Evolutionary conservation across 805 yeast genomes (phyloP), one percentile per base, ranked within the genome.

Genomic region (Metschnikowia baotianmanensis): DNA sequence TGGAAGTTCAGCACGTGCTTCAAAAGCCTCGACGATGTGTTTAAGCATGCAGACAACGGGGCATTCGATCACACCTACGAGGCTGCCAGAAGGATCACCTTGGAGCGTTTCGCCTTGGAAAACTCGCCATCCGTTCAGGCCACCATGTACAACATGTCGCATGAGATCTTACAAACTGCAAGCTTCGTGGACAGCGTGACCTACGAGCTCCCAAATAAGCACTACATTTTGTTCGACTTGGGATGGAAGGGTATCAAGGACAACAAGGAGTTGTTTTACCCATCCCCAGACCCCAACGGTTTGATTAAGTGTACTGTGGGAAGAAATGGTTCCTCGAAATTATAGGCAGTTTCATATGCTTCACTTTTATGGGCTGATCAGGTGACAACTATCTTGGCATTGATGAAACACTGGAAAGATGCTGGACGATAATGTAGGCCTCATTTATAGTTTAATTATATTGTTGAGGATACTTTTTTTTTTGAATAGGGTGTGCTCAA

Each of bases 81-180:
- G n/a, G 57, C 61, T 11, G 93, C 87, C 15, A 76, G 87, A 55
- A 70, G 69, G 28, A 74, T 78, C 55, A 88, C 96, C 1, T 73
- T 89, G 55, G 83, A 79, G 40, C 72, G 74, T 44, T 90, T 90
- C 64, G 96, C 96, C 13, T 62, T 76, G 36, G 96, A 90, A 65
- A 80, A 86, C 63, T 86, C 96, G 8, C 80, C 96, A n/a, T 85
- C 95, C 19, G 97, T 90, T 34, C 97, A 90, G 71, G 96, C 96
- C 33, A 90, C 96, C 44, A 91, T 90, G 96, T 90, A 78, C 74
- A 86, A 88, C 74, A 90, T 90, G 93, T 76, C 86, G 28, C 74
- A 79, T 49, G 80, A 77, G 48, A 86, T 90, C 49, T 74, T 90
- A 58, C 71, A 67, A 36, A 57, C 55, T 37, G 83, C 78, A 41